Evolutionary conservation across 1,284 basidiomycete genomes (phyloP), one percentile per base, ranked within the genome.

Genomic region (Peniophora sp.): DNA sequence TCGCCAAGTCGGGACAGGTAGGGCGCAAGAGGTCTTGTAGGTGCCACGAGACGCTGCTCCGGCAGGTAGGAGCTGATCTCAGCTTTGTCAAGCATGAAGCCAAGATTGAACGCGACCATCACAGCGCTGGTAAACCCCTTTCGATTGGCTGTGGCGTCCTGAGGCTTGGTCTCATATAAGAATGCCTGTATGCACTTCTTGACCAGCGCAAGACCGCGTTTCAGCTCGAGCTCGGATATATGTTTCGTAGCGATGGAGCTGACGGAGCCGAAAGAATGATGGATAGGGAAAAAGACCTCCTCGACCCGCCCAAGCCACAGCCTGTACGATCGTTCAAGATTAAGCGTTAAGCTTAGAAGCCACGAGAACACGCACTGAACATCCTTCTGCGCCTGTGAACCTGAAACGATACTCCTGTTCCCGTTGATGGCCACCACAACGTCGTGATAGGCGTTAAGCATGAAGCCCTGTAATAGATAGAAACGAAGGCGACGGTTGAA

Each of bases 11-110:
- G 45, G 3, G 34, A 52, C 0, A 41, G 39, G n/a, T 41, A 22
- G 9, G 16, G 39, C n/a, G 35, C 24, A 2, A 44, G 51, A 16
- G 24, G 50, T 12, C 27, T 24, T 39, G n/a, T n/a, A n/a, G n/a
- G n/a, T 52, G 22, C 47, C 16, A 53, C 53, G 34, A 48, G 53
- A 16, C 19, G 55, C 16, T 47, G 56, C 50, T 52, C 61, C 8
- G 47, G 47, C 24, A 63, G 52, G 34, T 59, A 57, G 1, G 51
- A 19, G 11, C 14, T n/a, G 47, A 48, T 48, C n/a, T 10, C 32
- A 3, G 27, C 20, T 17, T 38, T 34, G 24, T 48, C 47, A 36
- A 48, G 19, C 25, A 17, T n/a, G 47, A 48, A 48, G 16, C 47
- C 47, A 1, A 48, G 32, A n/a, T 19, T 22, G 14, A 32, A 19